Base-by-base conservation (phyloP, 345 rosid species). In the Jatropha curcas region DNA sequence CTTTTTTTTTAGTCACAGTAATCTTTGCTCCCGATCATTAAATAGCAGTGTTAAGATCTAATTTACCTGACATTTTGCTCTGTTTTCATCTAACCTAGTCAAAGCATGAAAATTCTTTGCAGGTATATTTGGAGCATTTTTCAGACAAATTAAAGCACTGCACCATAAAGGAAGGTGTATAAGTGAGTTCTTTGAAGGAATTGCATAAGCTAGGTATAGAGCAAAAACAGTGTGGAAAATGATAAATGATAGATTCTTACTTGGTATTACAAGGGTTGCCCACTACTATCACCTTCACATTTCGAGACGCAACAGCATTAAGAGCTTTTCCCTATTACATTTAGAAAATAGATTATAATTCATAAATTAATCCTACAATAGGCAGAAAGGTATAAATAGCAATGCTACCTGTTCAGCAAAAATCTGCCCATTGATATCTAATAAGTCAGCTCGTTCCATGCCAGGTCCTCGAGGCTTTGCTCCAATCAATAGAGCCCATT, bases 391-490 rank as follows among this genome's bases (percentile, higher is more conserved):
- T 46, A 46, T 2, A 65, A 43, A 63, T n/a, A 72, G 12, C 46
- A 58, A 72, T 13, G 30, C 19, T 25, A 91, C 93, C 93, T 95
- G 99, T 72, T 88, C 92, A 28, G 98, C 96, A 72, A 85, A 95
- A 60, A 95, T 95, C 76, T 95, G 88, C 3, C 99, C 99, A 57
- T 95, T 95, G 63, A 92, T 87, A 64, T 92, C 99, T 74, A 95
- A 80, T 78, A 95, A 86, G 71, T 2, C 91, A 60, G 99, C 99
- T 76, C 97, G 90, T 79, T 92, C 99, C 92, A 95, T 83, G 70
- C 99, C 98, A 67, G 97, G 99, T 7, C 99, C 99, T 79, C 99
- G 93, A 56, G 99, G 99, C 84, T 92, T 95, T 60, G 99, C 99
- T 57, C 98, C 99, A 53, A 95, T 95, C 68, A 95, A 75, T 71